A percentile compares a stretch with the other conserved stretches of the same genome.
phyloP scores from a whole-genome alignment of 2,329 filamentous ascomycete species.

The Sporothrix dimorphospora region DNA sequence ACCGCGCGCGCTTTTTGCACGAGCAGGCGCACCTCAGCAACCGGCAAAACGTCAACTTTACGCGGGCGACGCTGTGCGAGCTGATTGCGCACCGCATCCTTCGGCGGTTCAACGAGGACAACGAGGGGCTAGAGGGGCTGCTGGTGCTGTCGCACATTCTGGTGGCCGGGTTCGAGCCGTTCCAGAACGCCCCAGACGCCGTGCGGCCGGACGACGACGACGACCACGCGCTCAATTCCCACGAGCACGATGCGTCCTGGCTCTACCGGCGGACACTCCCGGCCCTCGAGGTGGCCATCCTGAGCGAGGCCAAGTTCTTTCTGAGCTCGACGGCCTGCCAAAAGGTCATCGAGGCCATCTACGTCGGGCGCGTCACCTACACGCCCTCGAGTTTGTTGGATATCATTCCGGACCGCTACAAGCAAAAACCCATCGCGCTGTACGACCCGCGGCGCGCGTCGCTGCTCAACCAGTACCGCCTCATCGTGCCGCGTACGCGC shows the following conservation, averaged over 20 bases:
- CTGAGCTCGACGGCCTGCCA: slow-evolving; percentile 77
- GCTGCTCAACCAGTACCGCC: slow-evolving; percentile 79
- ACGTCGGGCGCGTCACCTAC: slow-evolving; percentile 78
- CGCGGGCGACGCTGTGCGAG: slow-evolving; percentile 77
- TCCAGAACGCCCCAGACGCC: slow-evolving; percentile 75
- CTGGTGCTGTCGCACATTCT: slow-evolving; percentile 77
- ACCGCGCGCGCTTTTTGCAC: slow-evolving; percentile 75
- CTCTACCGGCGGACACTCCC: slow-evolving; percentile 65
- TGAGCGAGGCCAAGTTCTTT: slow-evolving; percentile 80
- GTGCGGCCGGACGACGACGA: slow-evolving; percentile 56
- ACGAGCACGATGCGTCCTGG: slow-evolving; percentile 49
- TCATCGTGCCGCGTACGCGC: slow-evolving; percentile 78
- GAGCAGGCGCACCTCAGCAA: slow-evolving; percentile 77
- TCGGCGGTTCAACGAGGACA: slow-evolving; percentile 77
- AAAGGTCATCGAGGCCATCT: slow-evolving; percentile 81
- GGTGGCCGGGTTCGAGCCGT: slow-evolving; percentile 82
- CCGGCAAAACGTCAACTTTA: slow-evolving; percentile 79
- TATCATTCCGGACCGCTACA: slow-evolving; percentile 84
- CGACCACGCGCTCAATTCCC: background rate
- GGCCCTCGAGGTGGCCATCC: slow-evolving; percentile 79
- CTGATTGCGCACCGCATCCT: slow-evolving; percentile 78
- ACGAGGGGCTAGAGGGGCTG: slow-evolving; percentile 69
- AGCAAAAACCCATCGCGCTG: slow-evolving; percentile 77
- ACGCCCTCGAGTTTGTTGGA: slow-evolving; percentile 81
- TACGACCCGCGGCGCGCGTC: slow-evolving; percentile 78